These are phyloP conservation scores for Acanthamoeba lenticulata DNA, from an alignment of 208 protist species.

Conservation along the genomic window DNA sequence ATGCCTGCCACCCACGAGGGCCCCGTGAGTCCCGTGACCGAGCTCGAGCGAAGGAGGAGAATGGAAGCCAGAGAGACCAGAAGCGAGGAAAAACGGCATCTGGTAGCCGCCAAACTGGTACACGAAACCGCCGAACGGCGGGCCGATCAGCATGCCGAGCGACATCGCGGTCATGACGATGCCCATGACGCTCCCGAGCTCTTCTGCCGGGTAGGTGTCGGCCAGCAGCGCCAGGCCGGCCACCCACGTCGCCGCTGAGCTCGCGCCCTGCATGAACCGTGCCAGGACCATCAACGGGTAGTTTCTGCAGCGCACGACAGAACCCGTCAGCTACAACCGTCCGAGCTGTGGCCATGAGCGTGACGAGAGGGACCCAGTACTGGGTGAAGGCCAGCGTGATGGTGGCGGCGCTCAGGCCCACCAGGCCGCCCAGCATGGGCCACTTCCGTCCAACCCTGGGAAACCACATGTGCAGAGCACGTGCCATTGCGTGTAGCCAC, in stretches of 20 bases:
- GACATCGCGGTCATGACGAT: not conserved
- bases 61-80: not conserved
- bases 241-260: not conserved
- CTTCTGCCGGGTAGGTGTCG: not conserved
- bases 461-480: too few species aligned
- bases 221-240: not conserved
- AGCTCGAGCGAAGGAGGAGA: not conserved
- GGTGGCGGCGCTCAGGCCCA: not conserved
- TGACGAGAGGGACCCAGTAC: not conserved
- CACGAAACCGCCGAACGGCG: not conserved
- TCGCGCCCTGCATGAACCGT: not conserved
- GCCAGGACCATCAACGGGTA: not conserved
- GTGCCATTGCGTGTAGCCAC: not conserved
- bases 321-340: not conserved
- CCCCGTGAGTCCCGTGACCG: not conserved
- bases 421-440: not conserved
- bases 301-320: not conserved
- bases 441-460: not conserved
- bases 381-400: not conserved
- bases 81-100: not conserved
- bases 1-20: not conserved
- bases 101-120: not conserved
- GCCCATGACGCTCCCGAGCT: not conserved
- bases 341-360: not conserved
- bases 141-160: not conserved